These are phyloP conservation scores for Chrysosporium keratinophilum DNA, from an alignment of 2,329 filamentous ascomycete genomes.

Conservation along the genomic window DNA sequence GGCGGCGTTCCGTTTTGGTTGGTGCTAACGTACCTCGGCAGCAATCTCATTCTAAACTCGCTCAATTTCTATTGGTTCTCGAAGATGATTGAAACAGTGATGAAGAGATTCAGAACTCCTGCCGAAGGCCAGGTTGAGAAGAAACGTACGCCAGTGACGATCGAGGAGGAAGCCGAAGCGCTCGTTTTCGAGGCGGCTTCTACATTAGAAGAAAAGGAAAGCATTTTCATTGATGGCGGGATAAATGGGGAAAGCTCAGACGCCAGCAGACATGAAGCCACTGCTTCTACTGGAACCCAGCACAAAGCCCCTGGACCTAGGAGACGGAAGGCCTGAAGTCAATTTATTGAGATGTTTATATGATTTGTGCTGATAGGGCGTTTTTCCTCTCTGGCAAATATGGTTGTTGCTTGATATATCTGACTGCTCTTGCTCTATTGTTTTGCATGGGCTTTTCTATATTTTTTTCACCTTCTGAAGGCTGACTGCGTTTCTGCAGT, in stretches of 20 bases:
- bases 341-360: background rate
- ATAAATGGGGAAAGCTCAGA: conserved; percentile 5
- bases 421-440: background rate
- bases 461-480: background rate
- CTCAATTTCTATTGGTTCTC: conserved; percentile 58
- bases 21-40: conserved; percentile 46
- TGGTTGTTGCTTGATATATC: background rate
- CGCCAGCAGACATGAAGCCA: background rate
- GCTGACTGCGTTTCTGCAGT: too few species aligned
- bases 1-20: conserved; percentile 48
- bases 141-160: conserved; percentile 19
- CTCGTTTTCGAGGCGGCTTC: conserved; percentile 27
- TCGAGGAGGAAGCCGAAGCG: conserved; percentile 24
- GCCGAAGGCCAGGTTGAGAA: conserved; percentile 19
- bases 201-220: conserved; percentile 16
- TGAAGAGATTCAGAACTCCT: conserved; percentile 47
- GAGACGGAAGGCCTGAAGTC: conserved; percentile 12
- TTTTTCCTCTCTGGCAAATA: background rate
- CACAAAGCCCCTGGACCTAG: conserved; percentile 6
- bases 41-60: conserved; percentile 51
- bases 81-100: conserved; percentile 56
- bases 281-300: background rate
- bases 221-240: conserved; percentile 16
- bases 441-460: background rate
- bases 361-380: background rate